phyloP scores from a whole-genome alignment of 2,329 filamentous ascomycete genomes.

The Colletotrichum sojae region DNA sequence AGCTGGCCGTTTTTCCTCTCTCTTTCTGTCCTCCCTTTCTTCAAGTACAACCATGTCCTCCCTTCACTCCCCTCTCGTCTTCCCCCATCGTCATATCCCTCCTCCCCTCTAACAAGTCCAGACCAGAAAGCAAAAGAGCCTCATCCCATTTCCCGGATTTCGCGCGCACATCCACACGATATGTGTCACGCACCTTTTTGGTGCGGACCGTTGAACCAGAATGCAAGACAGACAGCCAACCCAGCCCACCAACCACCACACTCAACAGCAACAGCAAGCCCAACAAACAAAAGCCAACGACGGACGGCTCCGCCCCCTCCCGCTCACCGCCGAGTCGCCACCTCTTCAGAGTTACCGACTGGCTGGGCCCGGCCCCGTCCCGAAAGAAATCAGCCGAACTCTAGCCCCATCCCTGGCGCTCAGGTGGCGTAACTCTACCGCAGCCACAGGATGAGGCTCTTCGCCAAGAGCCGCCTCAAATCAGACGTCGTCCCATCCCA shows the following conservation, averaged over 20 bases:
- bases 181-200: constrained; percentile 5
- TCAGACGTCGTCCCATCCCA: constrained; percentile 20
- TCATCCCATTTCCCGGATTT: constrained; percentile 1
- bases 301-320: background rate
- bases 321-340: background rate
- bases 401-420: constrained; percentile 2
- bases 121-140: background rate
- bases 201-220: background rate
- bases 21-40: no score
- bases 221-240: background rate
- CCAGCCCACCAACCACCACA: constrained; percentile 2
- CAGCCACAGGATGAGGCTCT: constrained; percentile 8
- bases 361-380: constrained; percentile 24
- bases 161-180: background rate
- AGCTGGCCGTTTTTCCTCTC: background rate
- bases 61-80: no score
- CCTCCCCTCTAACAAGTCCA: background rate
- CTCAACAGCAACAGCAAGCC: constrained; percentile 1
- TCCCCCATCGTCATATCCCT: background rate
- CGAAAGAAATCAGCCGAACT: constrained; percentile 17
- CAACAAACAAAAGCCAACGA: background rate
- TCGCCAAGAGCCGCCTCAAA: constrained; percentile 6
- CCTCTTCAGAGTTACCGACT: constrained; percentile 21
- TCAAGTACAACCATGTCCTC: no score
- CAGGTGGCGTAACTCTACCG: constrained; percentile 25